phyloP scores from a whole-genome alignment of 345 rosid species.

The Ceriops zippeliana region DNA sequence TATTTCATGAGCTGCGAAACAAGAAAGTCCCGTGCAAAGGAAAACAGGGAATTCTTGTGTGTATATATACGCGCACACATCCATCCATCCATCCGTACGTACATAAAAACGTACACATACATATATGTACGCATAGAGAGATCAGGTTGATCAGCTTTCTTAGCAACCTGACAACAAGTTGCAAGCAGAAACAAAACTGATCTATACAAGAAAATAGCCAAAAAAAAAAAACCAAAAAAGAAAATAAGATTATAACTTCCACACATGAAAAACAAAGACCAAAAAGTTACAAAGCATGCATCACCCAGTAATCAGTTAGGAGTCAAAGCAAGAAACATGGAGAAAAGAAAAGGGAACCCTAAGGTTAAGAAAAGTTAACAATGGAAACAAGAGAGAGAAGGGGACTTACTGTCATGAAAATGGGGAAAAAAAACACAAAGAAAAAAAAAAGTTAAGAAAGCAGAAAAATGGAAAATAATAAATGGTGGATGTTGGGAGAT shows the following conservation, averaged over 20 bases:
- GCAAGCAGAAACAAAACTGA: background rate
- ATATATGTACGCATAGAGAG: too few species aligned
- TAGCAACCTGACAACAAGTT: slow-evolving; percentile 6
- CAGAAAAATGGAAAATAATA: background rate
- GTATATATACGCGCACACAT: too few species aligned
- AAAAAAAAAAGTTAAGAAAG: background rate
- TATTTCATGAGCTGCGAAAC: background rate
- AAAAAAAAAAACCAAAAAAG: background rate
- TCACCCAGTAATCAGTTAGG: background rate
- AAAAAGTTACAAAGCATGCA: slow-evolving; percentile 1
- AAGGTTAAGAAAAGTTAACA: background rate
- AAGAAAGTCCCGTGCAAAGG: background rate
- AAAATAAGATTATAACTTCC: background rate
- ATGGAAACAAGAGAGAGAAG: slow-evolving; percentile 11
- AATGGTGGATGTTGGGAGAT: slow-evolving; percentile 1
- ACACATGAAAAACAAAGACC: slow-evolving; percentile 8
- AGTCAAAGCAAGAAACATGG: background rate
- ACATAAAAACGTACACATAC: background rate
- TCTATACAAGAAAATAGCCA: background rate
- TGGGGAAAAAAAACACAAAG: background rate
- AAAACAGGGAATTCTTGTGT: background rate
- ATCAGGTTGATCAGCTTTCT: slow-evolving; percentile 2
- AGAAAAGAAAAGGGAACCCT: slow-evolving; percentile 3
- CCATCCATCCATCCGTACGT: background rate
- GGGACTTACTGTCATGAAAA: slow-evolving; percentile 24